Conservation (phyloP, 1,284 basidiomycete species). For the Cryptococcus sp. region DNA sequence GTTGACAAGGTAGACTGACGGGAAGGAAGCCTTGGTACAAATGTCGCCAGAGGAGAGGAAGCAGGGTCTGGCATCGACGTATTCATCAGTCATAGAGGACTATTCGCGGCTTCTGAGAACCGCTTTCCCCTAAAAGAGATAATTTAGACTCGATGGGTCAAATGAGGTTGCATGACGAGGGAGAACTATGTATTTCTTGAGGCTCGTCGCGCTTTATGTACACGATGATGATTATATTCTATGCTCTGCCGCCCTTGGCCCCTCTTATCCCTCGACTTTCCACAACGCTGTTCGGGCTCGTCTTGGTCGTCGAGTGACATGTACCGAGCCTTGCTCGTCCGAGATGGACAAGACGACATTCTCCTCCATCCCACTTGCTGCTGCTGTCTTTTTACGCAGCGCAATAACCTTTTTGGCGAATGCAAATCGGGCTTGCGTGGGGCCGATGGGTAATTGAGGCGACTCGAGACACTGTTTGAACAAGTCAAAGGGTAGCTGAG, state of each 20-base stretch:
- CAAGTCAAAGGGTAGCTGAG: conserved; percentile 42
- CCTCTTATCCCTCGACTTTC: conserved; percentile 68
- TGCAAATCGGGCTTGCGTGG: conserved; percentile 76
- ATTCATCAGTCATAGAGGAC: conserved; percentile 77
- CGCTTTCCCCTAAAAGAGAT: conserved; percentile 32
- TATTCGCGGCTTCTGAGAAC: conserved; percentile 71
- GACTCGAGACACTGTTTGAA: conserved; percentile 43
- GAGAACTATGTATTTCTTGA: too few species aligned
- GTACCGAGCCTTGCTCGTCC: conserved; percentile 63
- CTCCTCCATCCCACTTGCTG: conserved; percentile 55
- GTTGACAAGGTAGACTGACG: conserved; percentile 10
- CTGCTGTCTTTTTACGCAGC: conserved; percentile 61
- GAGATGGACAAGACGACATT: conserved; percentile 79
- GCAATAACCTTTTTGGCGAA: conserved; percentile 84
- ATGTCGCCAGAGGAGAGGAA: conserved; percentile 77
- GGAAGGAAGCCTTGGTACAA: conserved; percentile 76
- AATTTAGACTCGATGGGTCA: not conserved
- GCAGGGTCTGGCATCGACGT: conserved; percentile 89
- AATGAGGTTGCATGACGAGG: too few species aligned
- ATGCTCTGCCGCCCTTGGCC: not conserved
- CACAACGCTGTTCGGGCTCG: conserved; percentile 62
- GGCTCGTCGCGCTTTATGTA: too few species aligned
- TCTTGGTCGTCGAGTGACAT: conserved; percentile 76
- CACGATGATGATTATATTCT: too few species aligned
- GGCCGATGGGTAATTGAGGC: conserved; percentile 38